phyloP scores from a whole-genome alignment of 768 basidiomycete species.

The Kwoniella pini region DNA sequence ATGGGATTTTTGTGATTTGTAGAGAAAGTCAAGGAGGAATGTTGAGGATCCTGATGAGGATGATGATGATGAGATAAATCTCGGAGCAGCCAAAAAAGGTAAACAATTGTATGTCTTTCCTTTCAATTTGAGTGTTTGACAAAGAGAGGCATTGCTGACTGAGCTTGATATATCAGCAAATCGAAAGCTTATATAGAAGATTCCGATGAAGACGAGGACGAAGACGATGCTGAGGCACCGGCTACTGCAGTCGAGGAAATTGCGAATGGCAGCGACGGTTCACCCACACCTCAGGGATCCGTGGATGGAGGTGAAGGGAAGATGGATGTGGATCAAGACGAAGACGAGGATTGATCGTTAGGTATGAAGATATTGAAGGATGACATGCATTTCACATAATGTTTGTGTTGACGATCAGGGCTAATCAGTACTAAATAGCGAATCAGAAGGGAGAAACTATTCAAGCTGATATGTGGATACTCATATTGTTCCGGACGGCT shows the following conservation, averaged over 20 bases:
- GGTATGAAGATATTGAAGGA: not conserved
- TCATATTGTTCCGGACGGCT: no score
- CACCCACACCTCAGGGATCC: no score
- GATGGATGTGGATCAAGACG: no score
- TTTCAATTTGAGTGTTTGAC: not conserved
- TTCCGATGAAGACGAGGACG: conserved; percentile 64
- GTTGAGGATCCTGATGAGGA: conserved; percentile 49
- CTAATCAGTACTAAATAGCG: no score
- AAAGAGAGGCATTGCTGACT: not conserved
- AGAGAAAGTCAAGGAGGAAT: conserved; percentile 47
- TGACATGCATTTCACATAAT: not conserved
- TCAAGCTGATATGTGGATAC: no score
- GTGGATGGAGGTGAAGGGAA: conserved; percentile 8
- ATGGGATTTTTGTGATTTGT: no score
- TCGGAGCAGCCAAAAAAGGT: conserved; percentile 24
- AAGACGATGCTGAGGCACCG: conserved; percentile 2
- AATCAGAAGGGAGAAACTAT: no score
- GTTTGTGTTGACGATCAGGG: not conserved
- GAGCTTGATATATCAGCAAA: conserved; percentile 62
- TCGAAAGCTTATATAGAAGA: conserved; percentile 85
- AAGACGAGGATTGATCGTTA: not conserved
- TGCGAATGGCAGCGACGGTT: conserved; percentile 10
- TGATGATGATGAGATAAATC: conserved; percentile 33
- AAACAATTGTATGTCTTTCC: conserved; percentile 25
- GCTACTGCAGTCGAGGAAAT: not conserved